These are phyloP conservation scores for Cryptococcus deneoformans DNA, from an alignment of 1,284 basidiomycete genomes.

Conservation along the genomic window DNA sequence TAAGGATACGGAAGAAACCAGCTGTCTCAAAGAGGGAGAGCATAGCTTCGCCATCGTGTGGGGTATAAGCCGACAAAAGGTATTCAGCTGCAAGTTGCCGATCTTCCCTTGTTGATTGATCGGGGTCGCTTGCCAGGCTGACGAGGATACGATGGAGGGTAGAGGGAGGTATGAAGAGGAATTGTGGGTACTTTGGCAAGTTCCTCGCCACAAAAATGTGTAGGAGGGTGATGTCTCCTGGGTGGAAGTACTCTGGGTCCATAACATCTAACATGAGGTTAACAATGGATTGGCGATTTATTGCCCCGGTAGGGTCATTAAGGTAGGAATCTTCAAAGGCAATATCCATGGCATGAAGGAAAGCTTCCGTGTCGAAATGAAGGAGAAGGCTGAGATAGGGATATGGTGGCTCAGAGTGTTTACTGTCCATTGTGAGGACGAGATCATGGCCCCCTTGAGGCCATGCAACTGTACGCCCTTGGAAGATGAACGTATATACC, in stretches of 20 bases:
- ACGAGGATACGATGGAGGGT: constrained; percentile 73
- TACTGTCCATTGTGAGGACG: constrained; percentile 48
- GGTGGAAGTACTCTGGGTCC: constrained; percentile 50
- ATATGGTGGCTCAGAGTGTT: constrained; percentile 64
- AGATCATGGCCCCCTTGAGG: constrained; percentile 72
- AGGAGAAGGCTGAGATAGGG: constrained; percentile 85
- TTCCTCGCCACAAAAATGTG: constrained; percentile 97
- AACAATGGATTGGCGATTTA: constrained; percentile 78
- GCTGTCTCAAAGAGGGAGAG: constrained; percentile 72
- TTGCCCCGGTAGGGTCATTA: constrained; percentile 63
- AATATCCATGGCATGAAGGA: constrained; percentile 89
- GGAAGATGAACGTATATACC: constrained; percentile 79
- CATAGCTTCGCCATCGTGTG: constrained; percentile 69
- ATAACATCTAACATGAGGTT: constrained; percentile 79
- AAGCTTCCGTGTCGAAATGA: constrained; percentile 88
- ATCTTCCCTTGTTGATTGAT: constrained; percentile 78
- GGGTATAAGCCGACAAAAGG: constrained; percentile 87
- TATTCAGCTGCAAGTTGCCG: constrained; percentile 93
- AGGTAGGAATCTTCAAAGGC: constrained; percentile 92
- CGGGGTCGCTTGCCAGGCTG: constrained; percentile 69
- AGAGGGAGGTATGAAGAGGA: constrained; percentile 67
- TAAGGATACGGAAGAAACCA: constrained; percentile 86
- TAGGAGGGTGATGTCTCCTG: constrained; percentile 72
- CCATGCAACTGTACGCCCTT: constrained; percentile 75
- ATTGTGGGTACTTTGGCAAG: constrained; percentile 94